Conservation (phyloP, 371 early-diverging fungal species). For the Lichtheimia ornata region DNA sequence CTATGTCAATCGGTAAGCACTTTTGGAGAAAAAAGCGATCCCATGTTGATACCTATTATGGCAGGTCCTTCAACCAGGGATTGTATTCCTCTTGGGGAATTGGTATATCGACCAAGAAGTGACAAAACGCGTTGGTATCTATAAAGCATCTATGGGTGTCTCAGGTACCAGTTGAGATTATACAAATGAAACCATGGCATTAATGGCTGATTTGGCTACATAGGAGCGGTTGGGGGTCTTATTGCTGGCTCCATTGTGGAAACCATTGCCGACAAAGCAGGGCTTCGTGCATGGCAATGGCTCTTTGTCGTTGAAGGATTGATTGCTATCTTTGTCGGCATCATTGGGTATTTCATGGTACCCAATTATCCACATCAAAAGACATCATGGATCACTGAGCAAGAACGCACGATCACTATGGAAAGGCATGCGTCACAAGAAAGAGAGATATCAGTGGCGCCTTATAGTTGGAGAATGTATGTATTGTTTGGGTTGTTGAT, state of each 20-base stretch:
- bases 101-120: not conserved
- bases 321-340: conserved; percentile 44
- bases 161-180: not conserved
- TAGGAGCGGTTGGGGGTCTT: conserved; percentile 14
- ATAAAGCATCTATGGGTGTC: not conserved
- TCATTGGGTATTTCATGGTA: conserved; percentile 43
- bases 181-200: not conserved
- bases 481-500: not conserved
- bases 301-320: conserved; percentile 60
- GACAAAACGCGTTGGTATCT: not conserved
- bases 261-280: conserved; percentile 16
- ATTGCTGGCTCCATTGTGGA: conserved; percentile 17
- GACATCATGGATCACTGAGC: conserved; percentile 46
- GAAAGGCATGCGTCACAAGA: conserved; percentile 48
- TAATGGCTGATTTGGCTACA: not conserved
- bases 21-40: not conserved
- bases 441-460: not conserved
- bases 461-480: not conserved
- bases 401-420: conserved; percentile 51
- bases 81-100: not conserved
- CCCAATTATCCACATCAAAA: conserved; percentile 61
- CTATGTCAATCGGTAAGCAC: not conserved
- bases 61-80: not conserved
- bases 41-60: not conserved
- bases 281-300: conserved; percentile 54